Evolutionary conservation across 1,139 yeast species (phyloP), one percentile per base, ranked within the genome.

Genomic region (Taiozyma sp.): DNA sequence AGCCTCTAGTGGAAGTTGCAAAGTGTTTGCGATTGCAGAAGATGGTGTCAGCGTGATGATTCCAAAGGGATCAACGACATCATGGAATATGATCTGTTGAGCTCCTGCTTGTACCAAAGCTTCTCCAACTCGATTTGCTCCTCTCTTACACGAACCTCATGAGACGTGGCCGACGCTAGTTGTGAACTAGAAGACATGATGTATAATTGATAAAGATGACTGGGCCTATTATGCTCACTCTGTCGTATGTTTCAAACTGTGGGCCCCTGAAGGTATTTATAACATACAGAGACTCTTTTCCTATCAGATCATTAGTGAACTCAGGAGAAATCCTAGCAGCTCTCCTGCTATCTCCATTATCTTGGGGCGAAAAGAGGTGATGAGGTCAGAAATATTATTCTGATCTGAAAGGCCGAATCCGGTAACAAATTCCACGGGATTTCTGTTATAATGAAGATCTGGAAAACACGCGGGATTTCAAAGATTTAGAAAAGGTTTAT

Each of bases 101-200:
- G 61, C 55, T 69, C 73, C 51, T 67, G 72, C 54, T 68, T 68
- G 54, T 70, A 69, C 30, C 73, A 73, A 37, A 70, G 58, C 51
- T 64, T 59, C 46, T 62, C 68, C n/a, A 60, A 46, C 29, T 47
- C 46, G 3, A 47, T 22, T 24, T 44, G 46, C 16, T 47, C 49
- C 19, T 47, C 46, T 39, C 44, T 35, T 19, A 16, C 21, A 11
- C 39, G 21, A 7, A 16, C 11, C 21, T 16, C 21, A n/a, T 35
- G 39, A 4, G 19, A 16, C 8, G 39, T 35, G 10, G 21, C 21
- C 2, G 39, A 5, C 8, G 10, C 39, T 35, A 35, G 11, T 35
- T 35, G 39, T 35, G 39, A 35, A 16, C 39, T 35, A 4, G 39
- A 35, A 16, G 39, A 35, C 39, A 35, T 35, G n/a, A 30, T 30